phyloP scores from a whole-genome alignment of 176 grass and related monocot genomes.

The Eleusine indica region DNA sequence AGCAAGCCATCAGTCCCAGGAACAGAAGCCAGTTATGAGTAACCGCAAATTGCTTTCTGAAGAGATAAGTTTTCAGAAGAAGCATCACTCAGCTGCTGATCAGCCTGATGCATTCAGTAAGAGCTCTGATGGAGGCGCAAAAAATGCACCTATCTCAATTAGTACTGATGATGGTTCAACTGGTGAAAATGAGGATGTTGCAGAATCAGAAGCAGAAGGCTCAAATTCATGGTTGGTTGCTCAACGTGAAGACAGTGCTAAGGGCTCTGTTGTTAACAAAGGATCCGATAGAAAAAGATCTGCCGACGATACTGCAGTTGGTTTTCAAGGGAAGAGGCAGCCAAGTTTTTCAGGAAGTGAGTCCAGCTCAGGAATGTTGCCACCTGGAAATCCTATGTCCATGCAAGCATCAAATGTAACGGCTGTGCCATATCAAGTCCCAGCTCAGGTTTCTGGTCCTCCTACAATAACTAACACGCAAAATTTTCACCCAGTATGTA shows the following conservation, averaged over 20 bases:
- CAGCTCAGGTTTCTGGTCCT: conserved; percentile 49
- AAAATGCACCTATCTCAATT: conserved; percentile 73
- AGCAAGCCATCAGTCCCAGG: conserved; percentile 44
- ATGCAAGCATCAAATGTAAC: conserved; percentile 53
- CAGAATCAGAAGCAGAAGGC: conserved; percentile 86
- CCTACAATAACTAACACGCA: conserved; percentile 39
- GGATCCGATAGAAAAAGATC: conserved; percentile 56
- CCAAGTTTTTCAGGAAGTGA: conserved; percentile 57
- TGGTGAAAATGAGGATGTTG: conserved; percentile 97
- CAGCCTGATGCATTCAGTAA: conserved; percentile 67
- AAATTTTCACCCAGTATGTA: conserved; percentile 45
- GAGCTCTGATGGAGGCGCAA: conserved; percentile 56
- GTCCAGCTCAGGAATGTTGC: conserved; percentile 56
- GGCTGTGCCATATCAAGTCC: conserved; percentile 50
- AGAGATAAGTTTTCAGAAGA: conserved; percentile 67
- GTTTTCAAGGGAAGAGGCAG: conserved; percentile 69
- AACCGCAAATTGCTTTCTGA: conserved; percentile 62
- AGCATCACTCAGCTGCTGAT: conserved; percentile 45
- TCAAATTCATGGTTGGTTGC: conserved; percentile 89
- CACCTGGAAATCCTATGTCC: conserved; percentile 47
- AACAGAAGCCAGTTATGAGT: conserved; percentile 50
- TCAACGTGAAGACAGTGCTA: conserved; percentile 62
- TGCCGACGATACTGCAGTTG: conserved; percentile 49
- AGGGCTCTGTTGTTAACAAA: conserved; percentile 58
- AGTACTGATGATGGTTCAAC: conserved; percentile 82